phyloP scores from a whole-genome alignment of 768 basidiomycete genomes.

The Trametes cubensis region DNA sequence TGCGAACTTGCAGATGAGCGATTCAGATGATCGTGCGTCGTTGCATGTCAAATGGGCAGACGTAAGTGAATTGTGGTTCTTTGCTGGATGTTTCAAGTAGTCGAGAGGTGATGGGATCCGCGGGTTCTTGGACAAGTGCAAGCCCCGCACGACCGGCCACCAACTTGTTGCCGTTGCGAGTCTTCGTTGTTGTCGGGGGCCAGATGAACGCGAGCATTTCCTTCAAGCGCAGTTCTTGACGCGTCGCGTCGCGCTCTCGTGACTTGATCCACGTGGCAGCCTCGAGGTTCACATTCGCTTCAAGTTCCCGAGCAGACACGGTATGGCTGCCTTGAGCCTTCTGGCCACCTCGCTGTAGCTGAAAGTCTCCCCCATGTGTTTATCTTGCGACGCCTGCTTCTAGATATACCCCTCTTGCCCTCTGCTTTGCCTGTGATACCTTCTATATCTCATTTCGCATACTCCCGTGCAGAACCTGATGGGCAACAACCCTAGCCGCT shows the following conservation, averaged over 20 bases:
- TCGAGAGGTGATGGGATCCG: no score
- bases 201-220: no score
- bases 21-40: not conserved
- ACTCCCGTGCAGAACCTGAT: constrained; percentile 8
- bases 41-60: constrained; percentile 7
- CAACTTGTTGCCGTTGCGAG: not conserved
- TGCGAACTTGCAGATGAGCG: not conserved
- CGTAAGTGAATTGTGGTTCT: not conserved
- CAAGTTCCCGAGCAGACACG: not conserved
- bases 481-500: constrained; percentile 23
- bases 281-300: constrained; percentile 14
- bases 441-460: constrained; percentile 2
- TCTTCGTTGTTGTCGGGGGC: not conserved
- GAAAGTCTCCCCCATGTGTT: constrained; percentile 1
- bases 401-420: constrained; percentile 10
- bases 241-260: constrained; percentile 19
- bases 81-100: not conserved
- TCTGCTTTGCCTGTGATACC: constrained; percentile 6
- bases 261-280: constrained; percentile 14
- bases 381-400: constrained; percentile 2
- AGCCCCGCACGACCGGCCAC: no score
- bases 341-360: not conserved
- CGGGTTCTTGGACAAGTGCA: no score
- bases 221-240: not conserved
- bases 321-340: not conserved